phyloP scores from a whole-genome alignment of 257 asterid genomes.

The Haberlea rhodopensis region DNA sequence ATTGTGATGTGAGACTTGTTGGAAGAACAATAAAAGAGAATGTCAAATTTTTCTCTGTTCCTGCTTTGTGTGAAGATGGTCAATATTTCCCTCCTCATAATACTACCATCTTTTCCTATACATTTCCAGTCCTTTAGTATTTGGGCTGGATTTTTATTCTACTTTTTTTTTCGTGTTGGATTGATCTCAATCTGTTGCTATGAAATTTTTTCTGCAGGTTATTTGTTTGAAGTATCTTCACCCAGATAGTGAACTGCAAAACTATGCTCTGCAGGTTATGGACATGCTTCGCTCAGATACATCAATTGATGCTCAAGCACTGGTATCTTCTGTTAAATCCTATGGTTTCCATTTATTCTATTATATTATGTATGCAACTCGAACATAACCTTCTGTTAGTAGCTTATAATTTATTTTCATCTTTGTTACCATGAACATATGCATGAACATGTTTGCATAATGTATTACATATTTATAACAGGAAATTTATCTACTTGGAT shows the following conservation, averaged over 20 bases:
- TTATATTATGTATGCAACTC: constrained; percentile 8
- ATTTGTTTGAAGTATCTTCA: constrained; percentile 76
- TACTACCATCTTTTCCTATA: constrained; percentile 14
- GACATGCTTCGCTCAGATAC: constrained; percentile 82
- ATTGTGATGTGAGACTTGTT: constrained; percentile 12
- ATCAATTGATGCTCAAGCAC: constrained; percentile 81
- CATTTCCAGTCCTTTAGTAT: constrained; percentile 15
- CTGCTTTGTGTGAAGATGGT: constrained; percentile 19
- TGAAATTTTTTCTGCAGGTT: constrained; percentile 52
- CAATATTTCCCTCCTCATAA: constrained; percentile 15
- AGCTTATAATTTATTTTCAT: constrained; percentile 17
- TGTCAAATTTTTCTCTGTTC: constrained; percentile 8
- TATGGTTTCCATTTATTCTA: constrained; percentile 15
- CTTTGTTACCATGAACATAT: not conserved
- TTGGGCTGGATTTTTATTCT: constrained; percentile 20
- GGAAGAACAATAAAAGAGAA: constrained; percentile 9
- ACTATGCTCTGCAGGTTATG: constrained; percentile 62
- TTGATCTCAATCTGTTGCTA: constrained; percentile 11
- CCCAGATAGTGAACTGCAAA: constrained; percentile 89
- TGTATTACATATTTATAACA: not conserved
- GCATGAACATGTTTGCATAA: not conserved
- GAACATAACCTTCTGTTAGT: constrained; percentile 10
- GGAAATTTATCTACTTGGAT: constrained; percentile 4
- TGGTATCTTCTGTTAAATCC: constrained; percentile 51
- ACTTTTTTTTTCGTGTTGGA: constrained; percentile 17